A percentile compares a stretch with the other conserved stretches of the same genome.
Conservation (phyloP, 2,329 filamentous ascomycete species). For the Massarina eburnea region DNA sequence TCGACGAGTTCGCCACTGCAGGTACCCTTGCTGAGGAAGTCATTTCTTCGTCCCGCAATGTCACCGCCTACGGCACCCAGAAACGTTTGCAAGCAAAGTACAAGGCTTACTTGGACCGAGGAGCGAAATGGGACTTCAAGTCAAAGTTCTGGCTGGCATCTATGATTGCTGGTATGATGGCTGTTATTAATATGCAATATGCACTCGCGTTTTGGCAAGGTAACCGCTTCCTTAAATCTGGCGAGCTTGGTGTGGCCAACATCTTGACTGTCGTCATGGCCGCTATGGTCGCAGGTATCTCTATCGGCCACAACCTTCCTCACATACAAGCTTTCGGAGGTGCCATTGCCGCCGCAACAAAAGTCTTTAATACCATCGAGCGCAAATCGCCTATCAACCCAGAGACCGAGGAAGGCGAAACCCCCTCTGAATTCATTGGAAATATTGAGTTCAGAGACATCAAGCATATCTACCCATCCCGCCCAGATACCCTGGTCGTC, state of each 20-base stretch:
- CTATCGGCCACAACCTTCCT: slow-evolving; percentile 70
- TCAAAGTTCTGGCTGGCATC: slow-evolving; percentile 71
- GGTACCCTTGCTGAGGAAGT: slow-evolving; percentile 93
- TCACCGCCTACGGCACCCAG: slow-evolving; percentile 90
- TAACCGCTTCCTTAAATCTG: slow-evolving; percentile 57
- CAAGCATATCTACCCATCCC: slow-evolving; percentile 92
- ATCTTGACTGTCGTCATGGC: slow-evolving; percentile 86
- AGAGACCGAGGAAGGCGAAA: slow-evolving; percentile 68
- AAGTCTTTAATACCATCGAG: slow-evolving; percentile 95
- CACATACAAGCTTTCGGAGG: slow-evolving; percentile 85
- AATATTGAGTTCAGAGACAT: slow-evolving; percentile 78
- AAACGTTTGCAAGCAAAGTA: slow-evolving; percentile 88
- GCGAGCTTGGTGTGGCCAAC: slow-evolving; percentile 64
- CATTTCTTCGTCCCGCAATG: slow-evolving; percentile 88
- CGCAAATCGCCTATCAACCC: slow-evolving; percentile 82
- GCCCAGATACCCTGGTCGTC: slow-evolving; percentile 88
- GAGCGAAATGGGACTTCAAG: slow-evolving; percentile 74
- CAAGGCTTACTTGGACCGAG: slow-evolving; percentile 70
- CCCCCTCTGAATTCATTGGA: slow-evolving; percentile 71
- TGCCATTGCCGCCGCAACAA: slow-evolving; percentile 78
- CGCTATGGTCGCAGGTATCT: slow-evolving; percentile 91
- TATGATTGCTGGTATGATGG: slow-evolving; percentile 85
- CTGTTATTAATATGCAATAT: slow-evolving; percentile 75
- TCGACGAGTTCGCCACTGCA: slow-evolving; percentile 79
- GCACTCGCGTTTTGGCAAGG: slow-evolving; percentile 52